Base-by-base conservation (phyloP, 208 protist species). In the Perkinsela sp. region DNA sequence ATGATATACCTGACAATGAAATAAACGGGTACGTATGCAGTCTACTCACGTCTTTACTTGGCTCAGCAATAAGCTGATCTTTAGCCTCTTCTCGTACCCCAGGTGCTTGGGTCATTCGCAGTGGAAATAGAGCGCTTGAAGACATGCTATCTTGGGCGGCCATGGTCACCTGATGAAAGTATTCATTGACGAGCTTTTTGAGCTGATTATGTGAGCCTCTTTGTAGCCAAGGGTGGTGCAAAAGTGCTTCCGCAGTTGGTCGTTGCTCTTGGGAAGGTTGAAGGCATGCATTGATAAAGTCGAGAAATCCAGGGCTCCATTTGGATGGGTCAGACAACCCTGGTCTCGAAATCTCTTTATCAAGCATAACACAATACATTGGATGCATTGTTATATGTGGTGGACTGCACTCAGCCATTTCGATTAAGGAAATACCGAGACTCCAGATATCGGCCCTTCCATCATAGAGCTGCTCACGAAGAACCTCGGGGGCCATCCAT, bases 391-490 rank as follows among this genome's bases (percentile, higher is more conserved):
- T 90, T 29, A 81, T 70, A 72, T 93, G 80, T 30, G 94, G 94
- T 30, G 91, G 92, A 16, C 80, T 80, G 22, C 78, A 80, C 75
- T 97, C 90, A 31, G 93, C 94, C 84, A 97, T 89, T 70, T 97
- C 94, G 74, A 96, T 94, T 0, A 82, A 73, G 30, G 92, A 95
- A 71, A 97, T 96, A 30, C 93, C 93, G 28, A 94, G 75, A 70
- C 88, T 94, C 92, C 92, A 97, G 29, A 96, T 79, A 69, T 97
- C 93, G 1, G 91, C 92, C 67, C 80, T 81, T 69, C 83, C 81
- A 72, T 93, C 87, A 75, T 95, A 95, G 68, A 89, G 80, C 15
- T 77, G 80, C 72, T 93, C 86, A 29, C 80, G 76, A 73, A 93
- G 89, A 13, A 80, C 81, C 77, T 92, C 87, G 28, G 88, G 91